phyloP scores from a whole-genome alignment of 768 basidiomycete species.

The Pulveroboletus frians region DNA sequence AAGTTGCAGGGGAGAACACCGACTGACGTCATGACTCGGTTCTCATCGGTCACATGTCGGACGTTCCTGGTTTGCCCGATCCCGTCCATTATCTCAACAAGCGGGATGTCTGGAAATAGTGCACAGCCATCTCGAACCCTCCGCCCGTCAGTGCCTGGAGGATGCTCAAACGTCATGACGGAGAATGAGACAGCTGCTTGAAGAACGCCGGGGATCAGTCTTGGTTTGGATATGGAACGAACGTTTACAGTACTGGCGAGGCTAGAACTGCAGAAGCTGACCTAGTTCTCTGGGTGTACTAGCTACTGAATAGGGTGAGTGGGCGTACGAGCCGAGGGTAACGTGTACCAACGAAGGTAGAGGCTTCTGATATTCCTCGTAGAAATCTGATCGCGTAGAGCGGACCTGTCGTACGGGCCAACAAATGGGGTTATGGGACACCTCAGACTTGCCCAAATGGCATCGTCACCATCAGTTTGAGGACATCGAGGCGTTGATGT shows the following conservation, averaged over 20 bases:
- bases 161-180: not conserved
- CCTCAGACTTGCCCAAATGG: too few relatives aligned
- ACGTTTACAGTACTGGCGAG: constrained; percentile 55
- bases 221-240: not conserved
- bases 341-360: constrained; percentile 72
- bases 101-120: not conserved
- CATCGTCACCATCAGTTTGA: too few relatives aligned
- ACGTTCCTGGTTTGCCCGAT: constrained; percentile 41
- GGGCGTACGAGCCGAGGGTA: constrained; percentile 63
- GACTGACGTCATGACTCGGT: constrained; percentile 35
- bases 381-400: constrained; percentile 70
- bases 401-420: too few relatives aligned
- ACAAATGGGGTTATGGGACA: too few relatives aligned
- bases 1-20: constrained; percentile 43
- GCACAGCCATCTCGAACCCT: constrained; percentile 69
- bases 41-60: constrained; percentile 48
- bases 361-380: constrained; percentile 68
- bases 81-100: too few relatives aligned
- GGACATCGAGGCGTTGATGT: too few relatives aligned
- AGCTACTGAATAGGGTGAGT: constrained; percentile 33
- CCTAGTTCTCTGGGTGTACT: constrained; percentile 71
- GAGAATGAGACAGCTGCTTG: constrained; percentile 45
- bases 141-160: too few relatives aligned
- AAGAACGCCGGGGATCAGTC: constrained; percentile 45
- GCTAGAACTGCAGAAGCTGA: constrained; percentile 59